These are phyloP conservation scores for Phytopythium montanum DNA, from an alignment of 352 stramenopile genomes.

Conservation along the genomic window DNA sequence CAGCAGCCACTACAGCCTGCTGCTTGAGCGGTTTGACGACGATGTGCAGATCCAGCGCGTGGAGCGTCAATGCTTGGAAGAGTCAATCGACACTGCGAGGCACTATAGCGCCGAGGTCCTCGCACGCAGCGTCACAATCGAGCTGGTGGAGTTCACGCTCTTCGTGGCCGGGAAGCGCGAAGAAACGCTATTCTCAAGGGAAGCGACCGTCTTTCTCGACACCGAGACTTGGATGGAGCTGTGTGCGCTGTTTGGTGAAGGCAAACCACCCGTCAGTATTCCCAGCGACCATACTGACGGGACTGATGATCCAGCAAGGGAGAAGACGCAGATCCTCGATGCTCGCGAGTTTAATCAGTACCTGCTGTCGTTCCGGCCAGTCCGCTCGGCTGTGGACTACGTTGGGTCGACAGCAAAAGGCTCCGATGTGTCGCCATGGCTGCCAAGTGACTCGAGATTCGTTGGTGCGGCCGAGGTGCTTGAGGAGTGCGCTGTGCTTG, in stretches of 20 bases:
- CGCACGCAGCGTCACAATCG: slow-evolving; percentile 28
- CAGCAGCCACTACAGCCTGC: slow-evolving; percentile 38
- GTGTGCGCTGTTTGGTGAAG: slow-evolving; percentile 40
- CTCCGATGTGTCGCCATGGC: slow-evolving; percentile 21
- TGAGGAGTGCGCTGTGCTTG: slow-evolving; percentile 44
- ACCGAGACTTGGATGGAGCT: slow-evolving; percentile 52
- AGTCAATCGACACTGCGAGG: slow-evolving; percentile 29
- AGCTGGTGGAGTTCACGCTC: slow-evolving; percentile 57
- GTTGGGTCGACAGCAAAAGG: slow-evolving; percentile 16
- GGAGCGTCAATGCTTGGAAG: slow-evolving; percentile 27
- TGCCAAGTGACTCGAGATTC: slow-evolving; percentile 38
- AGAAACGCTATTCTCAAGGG: slow-evolving; percentile 35
- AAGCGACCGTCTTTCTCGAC: slow-evolving; percentile 33
- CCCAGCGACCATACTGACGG: neutral
- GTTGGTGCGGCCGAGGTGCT: slow-evolving; percentile 34
- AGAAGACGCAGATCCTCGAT: slow-evolving; percentile 2
- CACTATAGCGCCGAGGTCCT: slow-evolving; percentile 44
- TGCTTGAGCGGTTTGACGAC: slow-evolving; percentile 65
- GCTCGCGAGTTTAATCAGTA: slow-evolving; percentile 38
- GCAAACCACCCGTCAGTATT: neutral
- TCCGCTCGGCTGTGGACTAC: slow-evolving; percentile 14
- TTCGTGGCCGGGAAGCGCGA: slow-evolving; percentile 48
- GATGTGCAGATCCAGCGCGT: slow-evolving; percentile 40
- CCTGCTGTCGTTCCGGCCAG: slow-evolving; percentile 29
- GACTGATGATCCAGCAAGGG: neutral